Base-by-base conservation (phyloP, 1,284 basidiomycete species). In the Pseudozyma pruni region DNA sequence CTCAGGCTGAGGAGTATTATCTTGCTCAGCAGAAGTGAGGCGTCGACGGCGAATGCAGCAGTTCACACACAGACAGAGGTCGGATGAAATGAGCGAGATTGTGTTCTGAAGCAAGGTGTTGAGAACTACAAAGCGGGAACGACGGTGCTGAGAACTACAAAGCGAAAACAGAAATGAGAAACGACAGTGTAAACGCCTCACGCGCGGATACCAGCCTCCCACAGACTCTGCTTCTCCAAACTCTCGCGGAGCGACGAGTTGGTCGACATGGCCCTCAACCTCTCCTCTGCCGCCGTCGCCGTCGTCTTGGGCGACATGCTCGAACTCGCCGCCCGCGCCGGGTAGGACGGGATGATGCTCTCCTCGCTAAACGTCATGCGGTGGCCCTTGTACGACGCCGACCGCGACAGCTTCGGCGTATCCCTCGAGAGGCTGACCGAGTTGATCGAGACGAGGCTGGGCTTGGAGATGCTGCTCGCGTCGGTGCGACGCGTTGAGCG, bases 1-100 rank as follows among this genome's bases (percentile, higher is more conserved):
- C 91, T 70, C 86, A 87, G 49, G 94, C 94, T n/a, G 95, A 98
- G 53, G 46, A 68, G 53, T 68, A 61, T 19, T 68, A 68, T 25
- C 37, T 60, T 33, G 54, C 48, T 31, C 53, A 63, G 31, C 13
- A 63, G 34, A n/a, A 29, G 33, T 29, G 27, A 29, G 6, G 27
- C 31, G 27, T 27, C 11, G 16, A 14, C 42, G 33, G 23, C 42
- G 34, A 32, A 17, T 22, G 19, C 31, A 20, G 23, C n/a, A 44
- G 19, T 16, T 17, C 8, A 7, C 2, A 27, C 8, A 19, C 11
- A 42, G 41, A 23, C 41, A 31, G 31, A 33, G 43, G 32, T n/a
- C n/a, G n/a, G n/a, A n/a, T n/a, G n/a, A n/a, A n/a, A n/a, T n/a
- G n/a, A n/a, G n/a, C n/a, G n/a, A n/a, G n/a, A n/a, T n/a, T n/a